Percentiles rank a stretch among this genome's conserved stretches.
Evolutionary conservation across 2,329 filamentous ascomycete species (phyloP).

Genomic region (Calonectria ilicicola): DNA sequence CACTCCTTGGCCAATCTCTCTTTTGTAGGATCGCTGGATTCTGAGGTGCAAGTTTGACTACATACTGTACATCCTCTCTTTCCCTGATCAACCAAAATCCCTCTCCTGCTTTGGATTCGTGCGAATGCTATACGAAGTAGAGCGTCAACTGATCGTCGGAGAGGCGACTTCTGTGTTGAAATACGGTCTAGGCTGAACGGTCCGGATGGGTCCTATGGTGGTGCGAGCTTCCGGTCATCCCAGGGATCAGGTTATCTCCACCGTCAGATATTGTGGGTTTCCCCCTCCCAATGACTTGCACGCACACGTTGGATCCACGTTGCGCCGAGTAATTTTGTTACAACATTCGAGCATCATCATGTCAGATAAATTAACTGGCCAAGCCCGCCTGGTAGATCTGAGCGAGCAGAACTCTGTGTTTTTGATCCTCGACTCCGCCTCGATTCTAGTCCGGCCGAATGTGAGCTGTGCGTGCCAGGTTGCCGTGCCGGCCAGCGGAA

Average conservation of each 20-base stretch:
- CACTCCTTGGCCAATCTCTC: not conserved
- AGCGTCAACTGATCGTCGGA: not conserved
- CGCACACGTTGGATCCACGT: not conserved
- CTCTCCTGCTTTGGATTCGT: not conserved
- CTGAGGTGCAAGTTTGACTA: no score
- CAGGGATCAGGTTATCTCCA: conserved; percentile 1
- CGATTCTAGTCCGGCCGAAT: not conserved
- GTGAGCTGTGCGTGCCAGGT: conserved; percentile 2
- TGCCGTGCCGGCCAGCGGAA: not conserved
- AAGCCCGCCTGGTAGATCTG: not conserved
- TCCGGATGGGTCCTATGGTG: conserved; percentile 1
- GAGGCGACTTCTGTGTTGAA: not conserved
- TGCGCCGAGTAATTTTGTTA: not conserved
- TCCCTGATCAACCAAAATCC: not conserved
- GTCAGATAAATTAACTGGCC: not conserved
- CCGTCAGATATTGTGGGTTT: not conserved
- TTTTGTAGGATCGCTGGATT: not conserved
- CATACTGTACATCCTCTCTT: no score
- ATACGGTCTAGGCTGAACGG: not conserved
- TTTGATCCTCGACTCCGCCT: not conserved
- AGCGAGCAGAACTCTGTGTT: not conserved
- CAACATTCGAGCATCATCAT: not conserved
- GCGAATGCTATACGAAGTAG: not conserved
- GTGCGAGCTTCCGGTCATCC: conserved; percentile 7
- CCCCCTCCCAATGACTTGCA: not conserved